These are phyloP conservation scores for Arctium lappa DNA, from an alignment of 129 eudicot species.

Conservation along the genomic window DNA sequence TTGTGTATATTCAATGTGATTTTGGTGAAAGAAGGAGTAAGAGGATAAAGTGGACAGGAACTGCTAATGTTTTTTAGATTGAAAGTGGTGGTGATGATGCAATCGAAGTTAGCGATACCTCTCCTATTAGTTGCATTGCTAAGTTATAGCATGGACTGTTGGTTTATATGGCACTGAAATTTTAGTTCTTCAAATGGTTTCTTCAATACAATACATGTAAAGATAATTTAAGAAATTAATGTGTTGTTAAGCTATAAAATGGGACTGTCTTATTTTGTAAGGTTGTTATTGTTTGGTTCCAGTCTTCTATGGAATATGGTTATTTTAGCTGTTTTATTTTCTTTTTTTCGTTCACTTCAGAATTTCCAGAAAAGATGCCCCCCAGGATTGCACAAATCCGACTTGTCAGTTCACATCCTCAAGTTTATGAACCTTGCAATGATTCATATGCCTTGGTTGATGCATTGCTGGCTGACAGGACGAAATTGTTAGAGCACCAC, in stretches of 20 bases:
- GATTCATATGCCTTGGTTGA: conserved; percentile 89
- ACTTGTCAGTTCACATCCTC: conserved; percentile 81
- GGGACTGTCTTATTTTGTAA: not conserved
- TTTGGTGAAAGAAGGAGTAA: not conserved
- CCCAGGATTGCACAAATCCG: conserved; percentile 65
- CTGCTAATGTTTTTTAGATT: no score
- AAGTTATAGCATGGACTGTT: not conserved
- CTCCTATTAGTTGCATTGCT: not conserved
- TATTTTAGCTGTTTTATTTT: not conserved
- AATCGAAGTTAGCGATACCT: no score
- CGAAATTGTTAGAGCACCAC: conserved; percentile 46
- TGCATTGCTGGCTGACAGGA: conserved; percentile 72
- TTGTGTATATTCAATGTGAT: not conserved
- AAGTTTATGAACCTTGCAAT: conserved; percentile 89
- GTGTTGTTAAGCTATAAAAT: not conserved
- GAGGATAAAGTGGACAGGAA: no score
- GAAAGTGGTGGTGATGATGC: not conserved
- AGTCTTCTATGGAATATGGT: not conserved
- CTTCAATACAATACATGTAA: not conserved
- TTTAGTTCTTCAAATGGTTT: not conserved
- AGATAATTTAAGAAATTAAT: not conserved
- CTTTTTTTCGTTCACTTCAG: not conserved
- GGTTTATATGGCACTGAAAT: not conserved
- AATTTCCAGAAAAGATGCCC: conserved; percentile 33
- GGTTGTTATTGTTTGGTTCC: not conserved